A percentile compares a stretch with the other conserved stretches of the same genome.
These are phyloP conservation scores for Cardamine resedifolia DNA, from an alignment of 345 rosid species.

Conservation along the genomic window DNA sequence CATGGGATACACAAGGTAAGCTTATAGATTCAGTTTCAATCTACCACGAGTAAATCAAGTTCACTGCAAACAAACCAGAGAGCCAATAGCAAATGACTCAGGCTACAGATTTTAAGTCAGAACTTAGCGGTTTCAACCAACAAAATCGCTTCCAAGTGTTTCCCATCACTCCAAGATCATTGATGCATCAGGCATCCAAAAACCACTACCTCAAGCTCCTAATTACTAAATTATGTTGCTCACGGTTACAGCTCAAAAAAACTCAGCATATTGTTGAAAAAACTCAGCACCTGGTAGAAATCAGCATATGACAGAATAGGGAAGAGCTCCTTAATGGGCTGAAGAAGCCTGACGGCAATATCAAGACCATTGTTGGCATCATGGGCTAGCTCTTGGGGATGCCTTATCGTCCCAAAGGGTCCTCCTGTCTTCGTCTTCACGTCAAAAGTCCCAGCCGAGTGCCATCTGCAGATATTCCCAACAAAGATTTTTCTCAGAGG, in stretches of 20 bases:
- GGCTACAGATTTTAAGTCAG: background rate
- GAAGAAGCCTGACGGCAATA: slow-evolving; percentile 72
- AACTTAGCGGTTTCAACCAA: background rate
- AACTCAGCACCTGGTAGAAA: slow-evolving; percentile 74
- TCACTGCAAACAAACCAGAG: background rate
- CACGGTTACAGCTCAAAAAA: background rate
- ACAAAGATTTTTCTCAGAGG: background rate
- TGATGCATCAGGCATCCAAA: no score
- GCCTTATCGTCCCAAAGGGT: slow-evolving; percentile 86
- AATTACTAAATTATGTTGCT: background rate
- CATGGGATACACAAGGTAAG: background rate
- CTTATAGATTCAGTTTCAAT: background rate
- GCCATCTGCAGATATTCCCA: slow-evolving; percentile 60
- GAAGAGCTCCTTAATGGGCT: slow-evolving; percentile 69
- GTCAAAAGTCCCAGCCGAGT: slow-evolving; percentile 89
- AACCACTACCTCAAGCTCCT: background rate
- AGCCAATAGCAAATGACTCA: background rate
- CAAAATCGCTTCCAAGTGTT: no score
- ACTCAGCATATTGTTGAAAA: background rate
- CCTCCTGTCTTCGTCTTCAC: slow-evolving; percentile 74
- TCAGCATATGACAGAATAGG: slow-evolving; percentile 74
- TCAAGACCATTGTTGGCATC: slow-evolving; percentile 91
- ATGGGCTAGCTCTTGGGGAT: slow-evolving; percentile 64
- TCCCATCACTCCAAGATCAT: no score
- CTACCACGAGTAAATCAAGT: background rate